Percentiles rank a stretch among this genome's conserved stretches.
phyloP scores from a whole-genome alignment of 1,139 yeast species.

The Blastobotrys illinoisensis region DNA sequence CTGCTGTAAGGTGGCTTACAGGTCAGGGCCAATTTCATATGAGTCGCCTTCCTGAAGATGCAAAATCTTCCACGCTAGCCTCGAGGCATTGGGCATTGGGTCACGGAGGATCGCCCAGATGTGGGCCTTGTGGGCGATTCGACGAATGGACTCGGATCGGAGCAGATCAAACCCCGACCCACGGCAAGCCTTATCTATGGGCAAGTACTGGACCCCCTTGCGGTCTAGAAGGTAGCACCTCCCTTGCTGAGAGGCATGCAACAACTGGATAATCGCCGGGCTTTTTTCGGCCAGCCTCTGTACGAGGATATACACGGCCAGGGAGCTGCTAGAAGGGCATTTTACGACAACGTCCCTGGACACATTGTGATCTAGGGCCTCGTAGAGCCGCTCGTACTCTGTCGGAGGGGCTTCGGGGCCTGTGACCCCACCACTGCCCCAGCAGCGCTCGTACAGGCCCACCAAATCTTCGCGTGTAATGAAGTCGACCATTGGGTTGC shows the following conservation, averaged over 20 bases:
- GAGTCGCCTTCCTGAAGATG: neutral
- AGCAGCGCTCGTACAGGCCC: neutral
- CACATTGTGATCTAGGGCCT: neutral
- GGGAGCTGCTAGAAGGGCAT: neutral
- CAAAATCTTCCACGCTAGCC: neutral
- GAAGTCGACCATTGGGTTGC: neutral
- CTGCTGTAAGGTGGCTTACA: too few relatives aligned
- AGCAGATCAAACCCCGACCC: constrained; percentile 3
- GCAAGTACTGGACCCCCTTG: constrained; percentile 6
- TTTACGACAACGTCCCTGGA: neutral
- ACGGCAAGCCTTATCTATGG: constrained; percentile 4
- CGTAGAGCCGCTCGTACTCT: neutral
- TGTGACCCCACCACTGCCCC: neutral
- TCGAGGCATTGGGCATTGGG: neutral
- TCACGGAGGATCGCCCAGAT: constrained; percentile 4
- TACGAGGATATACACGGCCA: neutral
- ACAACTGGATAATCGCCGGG: neutral
- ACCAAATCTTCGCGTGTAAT: neutral
- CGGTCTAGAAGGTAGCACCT: constrained; percentile 7
- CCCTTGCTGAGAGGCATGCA: neutral
- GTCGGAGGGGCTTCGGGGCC: neutral
- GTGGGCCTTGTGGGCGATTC: constrained; percentile 2
- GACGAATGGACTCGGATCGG: constrained; percentile 6
- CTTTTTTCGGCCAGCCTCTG: neutral
- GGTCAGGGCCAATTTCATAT: neutral